Evolutionary conservation across 2,329 filamentous ascomycete genomes (phyloP).

Genomic region (Alternaria triticina): DNA sequence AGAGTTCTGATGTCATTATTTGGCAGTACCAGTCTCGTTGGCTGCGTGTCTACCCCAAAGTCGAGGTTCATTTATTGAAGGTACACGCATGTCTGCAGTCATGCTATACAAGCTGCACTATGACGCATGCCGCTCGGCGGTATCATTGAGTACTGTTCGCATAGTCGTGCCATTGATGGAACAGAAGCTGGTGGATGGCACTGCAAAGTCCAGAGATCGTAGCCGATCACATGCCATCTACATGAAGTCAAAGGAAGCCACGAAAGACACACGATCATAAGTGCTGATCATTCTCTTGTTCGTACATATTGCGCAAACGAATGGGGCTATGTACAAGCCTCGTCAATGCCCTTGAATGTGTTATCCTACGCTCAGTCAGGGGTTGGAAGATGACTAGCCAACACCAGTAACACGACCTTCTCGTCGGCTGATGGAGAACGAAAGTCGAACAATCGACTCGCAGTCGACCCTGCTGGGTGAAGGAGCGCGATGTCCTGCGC

Average conservation of each 20-base stretch:
- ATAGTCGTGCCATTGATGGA: too few species aligned
- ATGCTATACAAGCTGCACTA: neutral
- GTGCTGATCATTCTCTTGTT: neutral
- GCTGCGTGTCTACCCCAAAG: neutral
- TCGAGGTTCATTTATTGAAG: neutral
- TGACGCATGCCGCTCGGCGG: too few species aligned
- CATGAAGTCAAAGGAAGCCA: neutral
- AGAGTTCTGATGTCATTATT: neutral
- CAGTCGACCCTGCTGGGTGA: neutral
- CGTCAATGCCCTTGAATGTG: fast-evolving
- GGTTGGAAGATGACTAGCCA: neutral
- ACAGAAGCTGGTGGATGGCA: neutral
- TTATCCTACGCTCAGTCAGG: neutral
- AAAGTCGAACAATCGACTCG: neutral
- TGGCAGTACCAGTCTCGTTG: neutral
- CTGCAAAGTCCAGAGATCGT: neutral
- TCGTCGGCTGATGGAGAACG: neutral
- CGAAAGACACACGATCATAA: neutral
- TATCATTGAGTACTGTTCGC: too few species aligned
- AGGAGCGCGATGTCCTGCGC: neutral
- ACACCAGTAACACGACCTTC: neutral
- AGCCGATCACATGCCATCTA: neutral
- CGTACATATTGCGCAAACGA: neutral
- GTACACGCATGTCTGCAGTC: neutral
- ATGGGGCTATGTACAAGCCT: neutral